Conservation (phyloP, 345 rosid genomes). For the Noccaea bulbosa region DNA sequence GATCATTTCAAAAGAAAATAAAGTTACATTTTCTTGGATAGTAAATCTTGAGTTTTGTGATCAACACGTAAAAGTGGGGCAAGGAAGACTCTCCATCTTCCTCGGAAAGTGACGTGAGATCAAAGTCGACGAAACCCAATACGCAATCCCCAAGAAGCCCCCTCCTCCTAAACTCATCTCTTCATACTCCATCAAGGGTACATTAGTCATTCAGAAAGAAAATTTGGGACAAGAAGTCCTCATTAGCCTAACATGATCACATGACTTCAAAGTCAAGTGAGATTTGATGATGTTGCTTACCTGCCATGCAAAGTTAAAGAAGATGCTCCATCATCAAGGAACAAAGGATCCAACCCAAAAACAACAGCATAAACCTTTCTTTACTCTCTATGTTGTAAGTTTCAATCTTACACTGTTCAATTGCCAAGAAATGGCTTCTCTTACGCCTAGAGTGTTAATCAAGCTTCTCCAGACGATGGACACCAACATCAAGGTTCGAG, state of each 20-base stretch:
- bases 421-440: slow-evolving; percentile 66
- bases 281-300: slow-evolving; percentile 60
- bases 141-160: slow-evolving; percentile 25
- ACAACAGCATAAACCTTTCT: background rate
- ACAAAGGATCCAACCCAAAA: slow-evolving; percentile 13
- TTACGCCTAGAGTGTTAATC: slow-evolving; percentile 72
- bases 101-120: slow-evolving; percentile 59
- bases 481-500: slow-evolving; percentile 69
- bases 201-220: slow-evolving; percentile 33
- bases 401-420: slow-evolving; percentile 34
- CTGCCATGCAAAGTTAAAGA: slow-evolving; percentile 61
- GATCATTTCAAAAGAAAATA: background rate
- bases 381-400: slow-evolving; percentile 16
- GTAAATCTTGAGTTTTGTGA: slow-evolving; percentile 15
- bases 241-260: slow-evolving; percentile 37
- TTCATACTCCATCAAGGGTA: slow-evolving; percentile 21
- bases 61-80: slow-evolving; percentile 34
- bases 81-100: slow-evolving; percentile 50
- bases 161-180: background rate
- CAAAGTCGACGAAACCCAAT: slow-evolving; percentile 38
- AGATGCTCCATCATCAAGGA: slow-evolving; percentile 38
- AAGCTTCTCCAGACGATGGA: slow-evolving; percentile 84
- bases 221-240: slow-evolving; percentile 21
- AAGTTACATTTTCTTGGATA: no score
- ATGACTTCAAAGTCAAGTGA: slow-evolving; percentile 81